A percentile compares a stretch with the other conserved stretches of the same genome.
phyloP scores from a whole-genome alignment of 1,284 basidiomycete genomes.

The Sparassis latifolia region DNA sequence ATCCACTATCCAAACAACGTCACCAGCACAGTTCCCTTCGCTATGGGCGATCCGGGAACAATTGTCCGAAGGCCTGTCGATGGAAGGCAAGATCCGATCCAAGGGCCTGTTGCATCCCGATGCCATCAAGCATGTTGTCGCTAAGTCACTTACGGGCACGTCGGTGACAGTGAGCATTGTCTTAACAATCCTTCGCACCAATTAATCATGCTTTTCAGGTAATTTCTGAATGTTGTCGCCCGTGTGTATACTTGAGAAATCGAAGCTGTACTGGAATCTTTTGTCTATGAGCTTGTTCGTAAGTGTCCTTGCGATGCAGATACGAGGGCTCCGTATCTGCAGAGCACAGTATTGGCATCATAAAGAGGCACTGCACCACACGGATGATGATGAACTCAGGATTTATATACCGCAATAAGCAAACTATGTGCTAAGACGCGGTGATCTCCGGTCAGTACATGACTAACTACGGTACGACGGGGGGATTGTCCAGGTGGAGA shows the following conservation, averaged over 20 bases:
- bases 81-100: conserved; percentile 81
- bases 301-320: conserved; percentile 43
- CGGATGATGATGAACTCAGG: too few species aligned
- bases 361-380: conserved; percentile 74
- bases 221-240: conserved; percentile 95
- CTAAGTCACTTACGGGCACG: conserved; percentile 75
- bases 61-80: conserved; percentile 89
- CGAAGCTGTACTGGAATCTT: conserved; percentile 87
- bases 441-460: too few species aligned
- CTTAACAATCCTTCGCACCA: neutral
- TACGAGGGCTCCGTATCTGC: conserved; percentile 91
- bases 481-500: too few species aligned
- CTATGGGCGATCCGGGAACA: conserved; percentile 95
- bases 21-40: conserved; percentile 83
- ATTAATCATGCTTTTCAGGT: conserved; percentile 38
- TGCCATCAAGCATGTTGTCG: conserved; percentile 78
- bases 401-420: too few species aligned
- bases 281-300: conserved; percentile 91
- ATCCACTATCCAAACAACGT: conserved; percentile 90
- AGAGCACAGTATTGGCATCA: conserved; percentile 92
- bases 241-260: conserved; percentile 79
- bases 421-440: too few species aligned
- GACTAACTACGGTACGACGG: too few species aligned
- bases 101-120: conserved; percentile 70
- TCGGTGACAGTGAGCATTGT: conserved; percentile 78